phyloP scores from a whole-genome alignment of 371 early-diverging fungal species.

The Blastocladiella emersonii region DNA sequence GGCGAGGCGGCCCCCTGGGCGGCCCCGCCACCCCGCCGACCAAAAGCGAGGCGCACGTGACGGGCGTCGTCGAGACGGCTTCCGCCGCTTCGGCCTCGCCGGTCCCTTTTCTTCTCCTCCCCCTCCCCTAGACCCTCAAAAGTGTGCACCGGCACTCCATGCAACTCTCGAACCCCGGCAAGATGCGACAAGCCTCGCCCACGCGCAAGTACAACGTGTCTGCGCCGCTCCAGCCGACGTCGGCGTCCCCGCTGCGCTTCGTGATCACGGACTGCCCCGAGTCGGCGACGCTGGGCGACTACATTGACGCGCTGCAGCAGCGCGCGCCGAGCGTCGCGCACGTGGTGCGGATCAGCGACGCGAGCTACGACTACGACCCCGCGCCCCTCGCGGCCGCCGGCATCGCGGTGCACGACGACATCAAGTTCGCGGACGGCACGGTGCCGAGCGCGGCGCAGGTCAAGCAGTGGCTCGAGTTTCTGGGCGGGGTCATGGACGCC shows the following conservation, averaged over 20 bases:
- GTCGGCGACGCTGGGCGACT: conserved; percentile 7
- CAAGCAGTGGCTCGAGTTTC: neutral
- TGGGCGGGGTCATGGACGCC: neutral
- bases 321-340: conserved; percentile 11
- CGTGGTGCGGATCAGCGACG: conserved; percentile 18
- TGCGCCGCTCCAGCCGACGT: neutral
- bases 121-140: no score
- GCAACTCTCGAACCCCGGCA: no score
- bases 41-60: no score
- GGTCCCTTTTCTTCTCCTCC: no score
- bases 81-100: no score
- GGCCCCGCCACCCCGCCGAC: no score
- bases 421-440: conserved; percentile 28
- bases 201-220: neutral
- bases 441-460: neutral
- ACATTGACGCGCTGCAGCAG: neutral
- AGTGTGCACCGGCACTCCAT: no score
- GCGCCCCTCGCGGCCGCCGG: conserved; percentile 12
- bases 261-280: conserved; percentile 30
- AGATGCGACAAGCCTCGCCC: no score
- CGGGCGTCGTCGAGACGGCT: no score
- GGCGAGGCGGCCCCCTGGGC: no score
- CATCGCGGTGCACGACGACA: conserved; percentile 16
- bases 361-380: conserved; percentile 18
- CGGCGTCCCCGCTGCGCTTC: conserved; percentile 9